phyloP scores from a whole-genome alignment of 129 eudicot genomes.

The Artemisia tridentata region DNA sequence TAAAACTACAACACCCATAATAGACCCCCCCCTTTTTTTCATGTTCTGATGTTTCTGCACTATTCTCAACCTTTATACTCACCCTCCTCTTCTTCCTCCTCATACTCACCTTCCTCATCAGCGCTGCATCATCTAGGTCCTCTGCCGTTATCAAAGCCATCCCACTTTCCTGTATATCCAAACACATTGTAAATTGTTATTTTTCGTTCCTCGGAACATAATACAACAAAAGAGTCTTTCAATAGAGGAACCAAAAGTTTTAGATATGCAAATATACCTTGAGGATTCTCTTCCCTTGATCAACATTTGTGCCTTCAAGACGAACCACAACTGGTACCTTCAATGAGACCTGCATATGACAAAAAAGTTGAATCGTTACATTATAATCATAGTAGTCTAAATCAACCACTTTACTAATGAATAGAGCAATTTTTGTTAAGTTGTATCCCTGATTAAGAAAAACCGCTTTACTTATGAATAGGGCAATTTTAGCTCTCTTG shows the following conservation, averaged over 20 bases:
- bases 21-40: too few species aligned
- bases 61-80: too few species aligned
- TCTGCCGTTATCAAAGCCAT: slow-evolving; percentile 87
- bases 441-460: background rate
- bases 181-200: background rate
- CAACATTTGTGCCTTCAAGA: slow-evolving; percentile 96
- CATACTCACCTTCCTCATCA: too few species aligned
- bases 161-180: slow-evolving; percentile 74
- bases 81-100: too few species aligned
- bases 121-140: slow-evolving; percentile 98
- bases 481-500: too few species aligned
- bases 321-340: slow-evolving; percentile 95
- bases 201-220: slow-evolving; percentile 1
- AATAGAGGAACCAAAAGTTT: background rate
- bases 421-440: background rate
- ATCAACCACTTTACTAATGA: background rate
- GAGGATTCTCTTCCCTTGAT: slow-evolving; percentile 90
- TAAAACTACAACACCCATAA: too few species aligned
- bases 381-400: background rate
- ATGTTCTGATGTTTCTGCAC: too few species aligned
- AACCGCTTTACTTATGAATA: too few species aligned
- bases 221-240: background rate
- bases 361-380: background rate
- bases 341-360: slow-evolving; percentile 57
- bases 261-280: slow-evolving; percentile 42